Base-by-base conservation (phyloP, 208 protist genomes). In the Naegleria lovaniensis region DNA sequence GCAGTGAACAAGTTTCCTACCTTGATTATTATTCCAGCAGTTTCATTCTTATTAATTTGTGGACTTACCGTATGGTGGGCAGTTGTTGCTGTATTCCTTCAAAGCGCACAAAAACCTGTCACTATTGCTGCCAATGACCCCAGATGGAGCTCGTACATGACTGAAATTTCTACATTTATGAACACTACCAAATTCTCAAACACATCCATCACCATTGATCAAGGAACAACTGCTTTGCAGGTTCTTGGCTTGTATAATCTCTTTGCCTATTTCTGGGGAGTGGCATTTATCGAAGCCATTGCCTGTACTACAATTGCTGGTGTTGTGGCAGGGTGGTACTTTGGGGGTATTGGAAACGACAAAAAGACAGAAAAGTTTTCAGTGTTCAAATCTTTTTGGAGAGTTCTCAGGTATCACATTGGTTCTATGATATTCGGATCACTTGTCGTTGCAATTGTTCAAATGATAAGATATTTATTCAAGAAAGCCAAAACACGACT, bases 401-500 rank as follows among this genome's bases (percentile, higher is more conserved):
- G 92, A 88, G 90, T 91, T 40, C 16, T 96, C 0, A 83, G 92
- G 48, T 98, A 97, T 88, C 96, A 98, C 91, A 84, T 96, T 6
- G 96, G 96, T 13, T 96, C 96, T 5, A 22, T 97, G 6, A 94
- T 95, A n/a, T 90, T 97, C 7, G 96, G 96, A 59, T 96, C 95
- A 38, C 87, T 98, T 29, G 91, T 98, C 55, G 93, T 98, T 40
- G 95, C 96, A 0, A 91, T 97, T 48, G 83, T 98, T 33, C 93
- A 96, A 90, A 93, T 94, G 15, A 92, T 97, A 39, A 90, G 95
- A 38, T 90, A 91, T 33, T 40, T 97, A 11, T 75, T 97, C 1
- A 2, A 52, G 16, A 96, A 93, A 40, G 33, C 96, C 29, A 85
- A 92, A 9, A 83, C 94, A 89, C 91, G 94, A 89, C 41, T 90